These are phyloP conservation scores for Stylosanthes scabra DNA, from an alignment of 331 rosid species.

Conservation along the genomic window DNA sequence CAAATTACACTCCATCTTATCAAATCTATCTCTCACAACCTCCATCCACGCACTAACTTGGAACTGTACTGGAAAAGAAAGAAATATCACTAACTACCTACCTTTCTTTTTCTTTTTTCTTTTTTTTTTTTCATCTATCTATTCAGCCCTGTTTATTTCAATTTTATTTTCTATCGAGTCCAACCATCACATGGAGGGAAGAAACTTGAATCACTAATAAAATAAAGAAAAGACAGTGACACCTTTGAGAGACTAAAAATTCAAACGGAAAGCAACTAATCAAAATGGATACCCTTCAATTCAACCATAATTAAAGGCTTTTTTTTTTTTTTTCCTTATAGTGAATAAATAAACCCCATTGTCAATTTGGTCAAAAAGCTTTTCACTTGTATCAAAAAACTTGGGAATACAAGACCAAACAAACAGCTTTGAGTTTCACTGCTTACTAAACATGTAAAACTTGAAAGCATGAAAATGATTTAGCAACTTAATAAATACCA, in stretches of 20 bases:
- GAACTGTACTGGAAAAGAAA: conserved; percentile 12
- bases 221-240: conserved; percentile 39
- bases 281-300: neutral
- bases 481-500: neutral
- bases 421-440: neutral
- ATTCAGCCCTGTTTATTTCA: conserved; percentile 32
- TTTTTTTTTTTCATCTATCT: neutral
- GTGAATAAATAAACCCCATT: neutral
- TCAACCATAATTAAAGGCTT: conserved; percentile 32
- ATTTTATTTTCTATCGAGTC: neutral
- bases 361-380: neutral
- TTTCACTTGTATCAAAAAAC: neutral
- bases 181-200: conserved; percentile 36
- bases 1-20: conserved; percentile 28
- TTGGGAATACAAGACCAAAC: neutral
- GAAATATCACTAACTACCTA: conserved; percentile 33
- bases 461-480: neutral
- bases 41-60: conserved; percentile 35
- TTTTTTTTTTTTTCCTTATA: conserved; percentile 12
- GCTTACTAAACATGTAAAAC: neutral
- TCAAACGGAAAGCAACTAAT: conserved; percentile 17
- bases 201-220: conserved; percentile 1
- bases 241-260: conserved; percentile 1
- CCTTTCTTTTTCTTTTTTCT: neutral
- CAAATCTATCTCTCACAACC: conserved; percentile 26